These are phyloP conservation scores for Phytophthora melonis DNA, from an alignment of 352 stramenopile genomes.

Conservation along the genomic window DNA sequence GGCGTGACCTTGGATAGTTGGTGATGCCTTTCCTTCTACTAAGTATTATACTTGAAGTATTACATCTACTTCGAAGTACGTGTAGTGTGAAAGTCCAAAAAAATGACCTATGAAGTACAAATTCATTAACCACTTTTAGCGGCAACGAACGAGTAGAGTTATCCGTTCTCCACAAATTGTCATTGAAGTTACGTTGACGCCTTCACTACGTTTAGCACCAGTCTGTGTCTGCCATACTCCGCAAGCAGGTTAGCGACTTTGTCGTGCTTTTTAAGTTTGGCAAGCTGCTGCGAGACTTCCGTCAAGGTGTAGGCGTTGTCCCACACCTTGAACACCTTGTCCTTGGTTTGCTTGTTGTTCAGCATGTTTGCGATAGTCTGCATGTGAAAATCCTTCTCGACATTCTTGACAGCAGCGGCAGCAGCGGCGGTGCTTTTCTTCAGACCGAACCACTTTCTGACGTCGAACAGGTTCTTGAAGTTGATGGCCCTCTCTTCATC, in stretches of 20 bases:
- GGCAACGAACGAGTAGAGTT: background rate
- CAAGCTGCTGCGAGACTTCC: background rate
- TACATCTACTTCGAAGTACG: too few species aligned
- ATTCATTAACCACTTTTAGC: background rate
- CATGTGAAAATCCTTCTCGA: background rate
- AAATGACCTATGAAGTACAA: too few species aligned
- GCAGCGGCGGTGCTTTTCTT: background rate
- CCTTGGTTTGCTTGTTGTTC: background rate
- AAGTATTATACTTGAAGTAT: too few species aligned
- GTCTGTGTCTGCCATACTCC: background rate
- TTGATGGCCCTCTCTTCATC: background rate
- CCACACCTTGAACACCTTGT: background rate
- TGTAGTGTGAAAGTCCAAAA: too few species aligned
- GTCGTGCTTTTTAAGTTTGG: background rate
- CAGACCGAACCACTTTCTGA: background rate
- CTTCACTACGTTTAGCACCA: background rate
- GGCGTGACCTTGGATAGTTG: background rate
- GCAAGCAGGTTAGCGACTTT: background rate
- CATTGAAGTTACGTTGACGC: background rate
- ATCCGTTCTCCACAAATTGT: background rate
- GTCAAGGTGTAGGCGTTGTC: background rate
- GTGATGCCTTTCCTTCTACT: too few species aligned
- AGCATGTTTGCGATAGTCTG: background rate
- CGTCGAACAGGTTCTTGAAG: background rate
- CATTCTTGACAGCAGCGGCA: background rate